Evolutionary conservation across 305 asterid genomes (phyloP), one percentile per base, ranked within the genome.

Genomic region (Fraxinus sp.): DNA sequence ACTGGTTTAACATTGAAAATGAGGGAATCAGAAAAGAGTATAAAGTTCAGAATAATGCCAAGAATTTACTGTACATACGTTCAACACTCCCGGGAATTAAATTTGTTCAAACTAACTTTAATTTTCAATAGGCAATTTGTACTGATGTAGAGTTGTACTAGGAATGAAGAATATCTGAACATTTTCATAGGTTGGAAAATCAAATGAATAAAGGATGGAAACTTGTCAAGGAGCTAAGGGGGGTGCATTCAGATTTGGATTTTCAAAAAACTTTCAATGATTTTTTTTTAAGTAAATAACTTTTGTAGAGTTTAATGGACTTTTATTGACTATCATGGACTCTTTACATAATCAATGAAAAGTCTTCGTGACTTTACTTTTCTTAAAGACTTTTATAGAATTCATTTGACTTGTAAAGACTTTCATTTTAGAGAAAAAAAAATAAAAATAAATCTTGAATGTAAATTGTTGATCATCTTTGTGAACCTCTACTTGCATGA

Each of bases 1-100:
- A 94, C 99, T 96, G 85, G 80, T 76, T 57, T 44, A 55, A 70
- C 35, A 73, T 30, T 68, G 24, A 71, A 79, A 84, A 78, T 77
- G 74, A 36, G 78, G 79, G 82, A 81, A 52, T 44, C 71, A 4
- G 33, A 77, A 77, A 20, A 26, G 76, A 68, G 24, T 32, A 76
- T 32, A 74, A 33, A 78, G 72, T 62, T 76, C 78, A 71, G 78
- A 78, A 22, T 28, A 83, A 74, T 49, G 74, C 18, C 9, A 78
- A 57, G 37, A 82, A 74, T 57, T 39, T 59, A 33, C 20, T n/a
- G 75, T 13, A 32, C 49, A 64, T 13, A 26, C 16, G 44, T 72
- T 26, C 72, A 78, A 72, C 14, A 20, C 28, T 7, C 32, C 32
- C 3, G 33, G 26, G 75, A 16, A 66, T 24, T 72, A 30, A 39